phyloP scores from a whole-genome alignment of 2,329 filamentous ascomycete genomes.

The Fusarium siculi region DNA sequence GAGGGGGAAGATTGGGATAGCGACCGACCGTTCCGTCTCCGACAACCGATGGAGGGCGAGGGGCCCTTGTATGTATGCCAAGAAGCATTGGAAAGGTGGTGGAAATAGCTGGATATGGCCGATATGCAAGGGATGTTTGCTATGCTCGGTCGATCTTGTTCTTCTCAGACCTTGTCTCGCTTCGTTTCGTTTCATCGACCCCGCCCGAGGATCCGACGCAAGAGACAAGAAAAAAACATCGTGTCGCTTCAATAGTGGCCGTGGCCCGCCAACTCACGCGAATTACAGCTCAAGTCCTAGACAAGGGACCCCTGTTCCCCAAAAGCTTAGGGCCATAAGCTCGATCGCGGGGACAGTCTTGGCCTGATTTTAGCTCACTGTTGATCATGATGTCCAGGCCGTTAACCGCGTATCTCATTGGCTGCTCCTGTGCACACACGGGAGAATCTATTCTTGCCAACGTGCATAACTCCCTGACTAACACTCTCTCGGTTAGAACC shows the following conservation, averaged over 20 bases:
- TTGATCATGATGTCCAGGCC: slow-evolving; percentile 3
- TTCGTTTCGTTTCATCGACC: not conserved
- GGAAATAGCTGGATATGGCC: not conserved
- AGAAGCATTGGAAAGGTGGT: not conserved
- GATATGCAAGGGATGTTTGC: not conserved
- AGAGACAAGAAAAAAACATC: not conserved
- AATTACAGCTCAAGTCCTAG: not conserved
- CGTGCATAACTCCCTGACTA: not conserved
- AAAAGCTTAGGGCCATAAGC: slow-evolving; percentile 1
- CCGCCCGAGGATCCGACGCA: slow-evolving; percentile 17
- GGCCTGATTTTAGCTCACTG: slow-evolving; percentile 5
- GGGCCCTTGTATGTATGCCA: no score
- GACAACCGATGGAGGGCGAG: slow-evolving; percentile 18
- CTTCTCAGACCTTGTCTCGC: not conserved
- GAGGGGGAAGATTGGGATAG: not conserved
- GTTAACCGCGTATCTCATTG: not conserved
- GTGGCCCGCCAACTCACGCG: not conserved
- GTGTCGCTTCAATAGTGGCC: slow-evolving; percentile 18
- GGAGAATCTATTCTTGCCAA: slow-evolving; percentile 7
- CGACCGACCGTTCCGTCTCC: slow-evolving; percentile 13
- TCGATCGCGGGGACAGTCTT: slow-evolving; percentile 19
- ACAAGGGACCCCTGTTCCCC: slow-evolving; percentile 11
- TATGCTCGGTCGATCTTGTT: not conserved
- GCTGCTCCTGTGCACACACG: not conserved
- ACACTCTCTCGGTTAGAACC: not conserved